These are phyloP conservation scores for Coelastrella sp. DNA, from an alignment of 139 green algal genomes.

Conservation along the genomic window DNA sequence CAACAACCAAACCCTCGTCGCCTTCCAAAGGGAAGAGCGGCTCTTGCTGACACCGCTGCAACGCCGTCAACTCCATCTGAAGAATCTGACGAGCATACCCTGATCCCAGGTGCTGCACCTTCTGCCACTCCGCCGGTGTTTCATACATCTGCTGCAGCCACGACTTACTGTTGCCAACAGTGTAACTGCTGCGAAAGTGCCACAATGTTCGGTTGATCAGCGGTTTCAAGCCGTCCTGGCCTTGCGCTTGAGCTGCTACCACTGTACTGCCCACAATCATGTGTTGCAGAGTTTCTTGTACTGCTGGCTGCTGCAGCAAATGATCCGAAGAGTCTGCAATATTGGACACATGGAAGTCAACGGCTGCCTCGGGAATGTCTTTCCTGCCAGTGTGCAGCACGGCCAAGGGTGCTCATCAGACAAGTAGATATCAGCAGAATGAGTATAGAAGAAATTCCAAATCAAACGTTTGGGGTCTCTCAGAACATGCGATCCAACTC, in stretches of 20 bases:
- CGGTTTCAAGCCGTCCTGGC: not conserved
- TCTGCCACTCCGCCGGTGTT: not conserved
- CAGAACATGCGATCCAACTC: too few species aligned
- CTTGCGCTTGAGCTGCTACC: constrained; percentile 24
- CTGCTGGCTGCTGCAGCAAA: constrained; percentile 38
- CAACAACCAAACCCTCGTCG: not conserved
- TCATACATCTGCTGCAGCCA: constrained; percentile 39
- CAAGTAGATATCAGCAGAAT: too few species aligned
- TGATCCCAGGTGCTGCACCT: not conserved
- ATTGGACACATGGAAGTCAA: constrained; percentile 69
- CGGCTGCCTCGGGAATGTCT: constrained; percentile 62
- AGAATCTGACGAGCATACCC: not conserved
- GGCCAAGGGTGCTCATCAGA: too few species aligned
- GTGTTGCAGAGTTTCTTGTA: not conserved
- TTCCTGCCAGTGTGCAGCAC: too few species aligned
- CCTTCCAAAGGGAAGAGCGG: too few species aligned
- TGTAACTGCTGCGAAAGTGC: constrained; percentile 51
- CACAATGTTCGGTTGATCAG: constrained; percentile 26
- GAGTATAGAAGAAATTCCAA: too few species aligned
- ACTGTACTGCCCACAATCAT: not conserved
- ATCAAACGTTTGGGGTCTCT: too few species aligned
- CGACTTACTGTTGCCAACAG: constrained; percentile 48
- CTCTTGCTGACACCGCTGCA: not conserved
- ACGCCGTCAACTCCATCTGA: not conserved
- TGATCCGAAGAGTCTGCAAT: constrained; percentile 49